These are phyloP conservation scores for Austropuccinia psidii DNA, from an alignment of 1,284 basidiomycete genomes.

Conservation along the genomic window DNA sequence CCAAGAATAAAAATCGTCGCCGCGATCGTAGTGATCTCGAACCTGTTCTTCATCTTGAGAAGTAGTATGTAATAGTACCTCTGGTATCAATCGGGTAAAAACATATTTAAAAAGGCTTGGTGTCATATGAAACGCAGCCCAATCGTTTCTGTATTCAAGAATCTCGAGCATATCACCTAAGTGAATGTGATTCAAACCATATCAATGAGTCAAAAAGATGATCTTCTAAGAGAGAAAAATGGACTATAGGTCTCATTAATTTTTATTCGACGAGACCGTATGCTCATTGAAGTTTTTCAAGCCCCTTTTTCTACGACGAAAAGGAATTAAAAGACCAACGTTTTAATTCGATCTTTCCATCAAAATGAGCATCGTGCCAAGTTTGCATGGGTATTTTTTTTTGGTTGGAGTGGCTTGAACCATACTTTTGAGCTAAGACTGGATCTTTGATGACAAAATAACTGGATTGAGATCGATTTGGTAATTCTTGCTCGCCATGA, in stretches of 20 bases:
- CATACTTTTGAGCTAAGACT: conserved; percentile 65
- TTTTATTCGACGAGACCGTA: too few relatives aligned
- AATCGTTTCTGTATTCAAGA: conserved; percentile 91
- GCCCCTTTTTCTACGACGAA: background rate
- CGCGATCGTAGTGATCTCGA: conserved; percentile 90
- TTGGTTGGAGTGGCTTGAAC: conserved; percentile 53
- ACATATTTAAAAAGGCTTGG: conserved; percentile 89
- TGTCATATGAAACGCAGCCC: conserved; percentile 78
- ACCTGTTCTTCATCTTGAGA: conserved; percentile 92
- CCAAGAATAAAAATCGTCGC: conserved; percentile 90
- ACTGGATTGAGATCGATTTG: conserved; percentile 72
- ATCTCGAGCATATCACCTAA: conserved; percentile 83
- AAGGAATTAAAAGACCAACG: conserved; percentile 51
- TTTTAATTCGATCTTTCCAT: conserved; percentile 91
- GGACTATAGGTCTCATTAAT: too few relatives aligned
- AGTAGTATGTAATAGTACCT: conserved; percentile 82
- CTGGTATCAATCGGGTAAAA: conserved; percentile 76
- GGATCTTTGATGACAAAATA: conserved; percentile 87
- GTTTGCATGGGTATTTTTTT: conserved; percentile 96
- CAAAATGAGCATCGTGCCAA: conserved; percentile 97
- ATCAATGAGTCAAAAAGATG: background rate
- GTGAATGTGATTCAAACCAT: background rate
- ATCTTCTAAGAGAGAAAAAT: background rate
- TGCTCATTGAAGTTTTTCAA: background rate
- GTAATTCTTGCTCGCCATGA: conserved; percentile 75